These are phyloP conservation scores for Botrytis tulipae DNA, from an alignment of 2,329 filamentous ascomycete species.

Conservation along the genomic window DNA sequence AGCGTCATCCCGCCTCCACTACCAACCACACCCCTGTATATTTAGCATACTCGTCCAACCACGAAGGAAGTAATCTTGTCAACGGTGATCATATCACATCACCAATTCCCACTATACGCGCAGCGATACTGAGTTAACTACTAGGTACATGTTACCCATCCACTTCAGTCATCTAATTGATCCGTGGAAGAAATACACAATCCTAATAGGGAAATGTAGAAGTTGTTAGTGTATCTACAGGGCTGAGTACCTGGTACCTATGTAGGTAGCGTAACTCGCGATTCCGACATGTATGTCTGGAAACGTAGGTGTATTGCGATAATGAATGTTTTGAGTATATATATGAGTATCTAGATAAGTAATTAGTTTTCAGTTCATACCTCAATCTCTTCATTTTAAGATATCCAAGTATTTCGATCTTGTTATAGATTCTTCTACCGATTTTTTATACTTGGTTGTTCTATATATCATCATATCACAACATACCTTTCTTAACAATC, in stretches of 20 bases:
- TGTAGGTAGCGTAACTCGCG: background rate
- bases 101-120: no score
- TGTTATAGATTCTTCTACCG: background rate
- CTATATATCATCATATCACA: background rate
- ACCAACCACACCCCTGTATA: background rate
- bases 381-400: background rate
- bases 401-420: background rate
- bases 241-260: background rate
- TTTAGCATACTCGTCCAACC: no score
- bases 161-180: no score
- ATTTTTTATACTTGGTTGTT: background rate
- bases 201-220: background rate
- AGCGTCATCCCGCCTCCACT: background rate
- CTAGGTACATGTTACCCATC: no score
- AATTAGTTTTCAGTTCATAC: background rate
- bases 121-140: no score
- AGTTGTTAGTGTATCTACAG: background rate
- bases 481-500: fast-evolving
- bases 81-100: no score
- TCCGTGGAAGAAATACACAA: background rate
- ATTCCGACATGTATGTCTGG: background rate
- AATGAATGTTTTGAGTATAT: background rate
- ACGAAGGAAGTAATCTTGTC: background rate
- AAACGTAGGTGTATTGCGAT: background rate
- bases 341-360: background rate